phyloP scores from a whole-genome alignment of 108 stramenopile species.

The Nitzschia sp. region DNA sequence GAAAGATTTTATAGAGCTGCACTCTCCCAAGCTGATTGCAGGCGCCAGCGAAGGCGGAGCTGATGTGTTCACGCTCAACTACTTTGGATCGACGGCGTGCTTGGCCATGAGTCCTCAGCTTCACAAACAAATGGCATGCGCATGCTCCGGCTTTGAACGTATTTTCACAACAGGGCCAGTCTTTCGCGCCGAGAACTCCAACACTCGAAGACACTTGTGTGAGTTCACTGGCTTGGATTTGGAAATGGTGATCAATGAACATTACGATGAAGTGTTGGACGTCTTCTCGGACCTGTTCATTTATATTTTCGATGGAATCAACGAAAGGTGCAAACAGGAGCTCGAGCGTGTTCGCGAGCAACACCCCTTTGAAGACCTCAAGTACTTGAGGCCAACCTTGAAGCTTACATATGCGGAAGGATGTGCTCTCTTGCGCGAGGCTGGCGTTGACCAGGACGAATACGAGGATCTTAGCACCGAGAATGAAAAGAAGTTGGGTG shows the following conservation, averaged over 20 bases:
- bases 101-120: slow-evolving; percentile 98
- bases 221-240: slow-evolving; percentile 99
- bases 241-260: slow-evolving; percentile 98
- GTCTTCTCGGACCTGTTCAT: slow-evolving; percentile 96
- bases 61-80: slow-evolving; percentile 95
- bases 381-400: slow-evolving; percentile 90
- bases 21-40: slow-evolving; percentile 97
- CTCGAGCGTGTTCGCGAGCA: slow-evolving; percentile 91
- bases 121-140: slow-evolving; percentile 98
- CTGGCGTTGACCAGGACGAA: slow-evolving; percentile 86
- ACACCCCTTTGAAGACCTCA: slow-evolving; percentile 96
- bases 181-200: slow-evolving; percentile 98
- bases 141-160: slow-evolving; percentile 98
- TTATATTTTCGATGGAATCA: slow-evolving; percentile 95
- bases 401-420: slow-evolving; percentile 94
- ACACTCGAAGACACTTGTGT: slow-evolving; percentile 97
- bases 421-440: slow-evolving; percentile 81
- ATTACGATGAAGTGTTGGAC: slow-evolving; percentile 99
- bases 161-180: slow-evolving; percentile 99
- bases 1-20: slow-evolving; percentile 96
- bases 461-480: slow-evolving; percentile 96
- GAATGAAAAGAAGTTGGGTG: slow-evolving; percentile 97
- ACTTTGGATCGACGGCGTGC: slow-evolving; percentile 96
- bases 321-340: slow-evolving; percentile 84
- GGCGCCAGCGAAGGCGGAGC: slow-evolving; percentile 98